These are phyloP conservation scores for Rhizopus sp. DNA, from an alignment of 371 early-diverging fungal species.

Conservation along the genomic window DNA sequence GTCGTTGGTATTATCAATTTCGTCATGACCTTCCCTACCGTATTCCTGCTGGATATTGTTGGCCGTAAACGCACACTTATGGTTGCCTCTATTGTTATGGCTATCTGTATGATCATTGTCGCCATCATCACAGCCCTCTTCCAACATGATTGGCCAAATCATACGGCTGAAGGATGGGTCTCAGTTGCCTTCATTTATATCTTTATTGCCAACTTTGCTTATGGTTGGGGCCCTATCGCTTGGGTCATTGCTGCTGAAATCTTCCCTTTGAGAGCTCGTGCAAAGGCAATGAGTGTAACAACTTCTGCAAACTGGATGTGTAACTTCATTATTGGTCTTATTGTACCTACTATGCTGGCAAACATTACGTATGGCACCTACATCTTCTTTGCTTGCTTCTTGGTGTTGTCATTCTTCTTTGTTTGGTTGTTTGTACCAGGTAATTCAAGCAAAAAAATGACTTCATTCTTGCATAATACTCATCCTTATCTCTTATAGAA, in stretches of 20 bases:
- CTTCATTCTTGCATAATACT: background rate
- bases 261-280: conserved; percentile 71
- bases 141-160: conserved; percentile 36
- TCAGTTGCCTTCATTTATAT: conserved; percentile 59
- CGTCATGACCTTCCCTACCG: conserved; percentile 54
- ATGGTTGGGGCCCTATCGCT: conserved; percentile 64
- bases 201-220: conserved; percentile 72
- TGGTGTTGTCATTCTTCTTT: conserved; percentile 33
- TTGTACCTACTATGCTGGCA: conserved; percentile 63
- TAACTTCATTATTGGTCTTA: conserved; percentile 71
- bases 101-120: conserved; percentile 40
- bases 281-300: conserved; percentile 82
- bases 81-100: conserved; percentile 44
- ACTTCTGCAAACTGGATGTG: conserved; percentile 91
- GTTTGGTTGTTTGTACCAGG: conserved; percentile 39
- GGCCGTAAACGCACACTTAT: conserved; percentile 59
- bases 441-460: background rate
- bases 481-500: conserved; percentile 23
- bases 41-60: conserved; percentile 68
- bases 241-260: conserved; percentile 93
- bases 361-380: conserved; percentile 62
- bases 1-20: conserved; percentile 75
- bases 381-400: conserved; percentile 57
- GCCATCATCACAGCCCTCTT: conserved; percentile 41
- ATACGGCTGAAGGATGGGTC: conserved; percentile 41